phyloP scores from a whole-genome alignment of 805 yeast species.

The Saccharomycopsis fodiens region DNA sequence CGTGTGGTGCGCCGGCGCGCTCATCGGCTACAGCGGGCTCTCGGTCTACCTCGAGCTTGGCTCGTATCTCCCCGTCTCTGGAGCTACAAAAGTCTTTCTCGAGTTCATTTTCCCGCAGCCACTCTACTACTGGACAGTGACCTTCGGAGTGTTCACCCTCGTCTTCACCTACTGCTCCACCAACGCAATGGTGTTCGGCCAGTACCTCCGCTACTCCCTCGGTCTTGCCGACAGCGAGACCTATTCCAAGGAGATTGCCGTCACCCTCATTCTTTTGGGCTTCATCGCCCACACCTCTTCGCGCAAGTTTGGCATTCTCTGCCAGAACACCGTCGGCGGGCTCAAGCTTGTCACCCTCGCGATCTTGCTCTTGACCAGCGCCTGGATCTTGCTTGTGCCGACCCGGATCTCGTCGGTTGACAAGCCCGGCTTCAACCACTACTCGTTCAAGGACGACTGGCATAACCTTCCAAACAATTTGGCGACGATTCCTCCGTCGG shows the following conservation, averaged over 20 bases:
- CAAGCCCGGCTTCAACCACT: slow-evolving; percentile 22
- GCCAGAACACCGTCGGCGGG: slow-evolving; percentile 57
- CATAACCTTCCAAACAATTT: slow-evolving; percentile 23
- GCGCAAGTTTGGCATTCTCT: slow-evolving; percentile 46
- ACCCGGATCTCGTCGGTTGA: slow-evolving; percentile 22
- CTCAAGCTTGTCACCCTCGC: slow-evolving; percentile 48
- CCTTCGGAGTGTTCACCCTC: slow-evolving; percentile 41
- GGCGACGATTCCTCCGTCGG: slow-evolving; percentile 30
- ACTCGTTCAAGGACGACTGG: slow-evolving; percentile 24
- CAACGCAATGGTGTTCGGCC: slow-evolving; percentile 54
- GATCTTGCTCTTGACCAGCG: slow-evolving; percentile 48
- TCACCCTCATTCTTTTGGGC: slow-evolving; percentile 29
- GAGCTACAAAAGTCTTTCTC: slow-evolving; percentile 66
- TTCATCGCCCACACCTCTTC: slow-evolving; percentile 48
- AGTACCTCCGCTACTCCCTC: slow-evolving; percentile 41
- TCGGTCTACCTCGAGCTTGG: slow-evolving; percentile 64
- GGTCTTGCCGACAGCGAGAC: slow-evolving; percentile 29
- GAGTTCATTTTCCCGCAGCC: slow-evolving; percentile 63
- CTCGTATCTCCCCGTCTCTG: slow-evolving; percentile 60
- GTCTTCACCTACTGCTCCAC: slow-evolving; percentile 48
- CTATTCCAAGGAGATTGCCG: slow-evolving; percentile 33
- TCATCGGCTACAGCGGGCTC: slow-evolving; percentile 58
- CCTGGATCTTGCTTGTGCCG: slow-evolving; percentile 44
- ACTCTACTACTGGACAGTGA: slow-evolving; percentile 42
- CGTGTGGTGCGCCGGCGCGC: slow-evolving; percentile 56